Percentiles rank a stretch among this genome's conserved stretches.
These are phyloP conservation scores for Boletus smithii DNA, from an alignment of 1,284 basidiomycete species.

Conservation along the genomic window DNA sequence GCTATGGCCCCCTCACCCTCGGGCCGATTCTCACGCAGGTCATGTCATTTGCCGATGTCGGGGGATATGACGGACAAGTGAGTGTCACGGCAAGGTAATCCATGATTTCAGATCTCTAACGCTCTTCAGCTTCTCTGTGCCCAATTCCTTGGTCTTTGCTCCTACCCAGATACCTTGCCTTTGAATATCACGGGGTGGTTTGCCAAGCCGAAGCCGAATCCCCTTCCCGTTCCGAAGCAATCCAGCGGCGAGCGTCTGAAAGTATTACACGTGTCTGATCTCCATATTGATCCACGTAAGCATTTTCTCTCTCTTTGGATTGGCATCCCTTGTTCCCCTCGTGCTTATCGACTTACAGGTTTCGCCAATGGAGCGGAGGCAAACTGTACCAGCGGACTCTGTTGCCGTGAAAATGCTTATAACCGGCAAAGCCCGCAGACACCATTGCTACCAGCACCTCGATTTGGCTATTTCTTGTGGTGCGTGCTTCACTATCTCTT, in stretches of 20 bases:
- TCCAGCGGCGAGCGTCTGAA: constrained; percentile 65
- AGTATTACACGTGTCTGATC: constrained; percentile 74
- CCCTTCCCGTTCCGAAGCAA: constrained; percentile 52
- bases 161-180: constrained; percentile 48
- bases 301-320: not conserved
- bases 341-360: constrained; percentile 37
- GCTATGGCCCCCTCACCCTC: constrained; percentile 46
- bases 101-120: constrained; percentile 21
- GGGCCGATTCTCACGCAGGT: constrained; percentile 68
- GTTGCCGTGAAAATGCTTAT: constrained; percentile 61
- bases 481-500: constrained; percentile 22
- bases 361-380: constrained; percentile 73
- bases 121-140: constrained; percentile 47
- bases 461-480: constrained; percentile 66
- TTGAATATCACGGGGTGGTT: constrained; percentile 59
- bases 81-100: constrained; percentile 11
- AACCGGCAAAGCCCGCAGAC: constrained; percentile 51
- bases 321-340: no score
- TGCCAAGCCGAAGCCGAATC: constrained; percentile 65
- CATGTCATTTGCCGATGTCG: constrained; percentile 60
- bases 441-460: constrained; percentile 57
- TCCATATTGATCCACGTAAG: constrained; percentile 73
- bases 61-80: constrained; percentile 68
- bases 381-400: constrained; percentile 69
- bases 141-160: constrained; percentile 51